Percentiles rank a stretch among this genome's conserved stretches.
Conservation (phyloP, 2,329 filamentous ascomycete species). For the Bipolaris zeicola region DNA sequence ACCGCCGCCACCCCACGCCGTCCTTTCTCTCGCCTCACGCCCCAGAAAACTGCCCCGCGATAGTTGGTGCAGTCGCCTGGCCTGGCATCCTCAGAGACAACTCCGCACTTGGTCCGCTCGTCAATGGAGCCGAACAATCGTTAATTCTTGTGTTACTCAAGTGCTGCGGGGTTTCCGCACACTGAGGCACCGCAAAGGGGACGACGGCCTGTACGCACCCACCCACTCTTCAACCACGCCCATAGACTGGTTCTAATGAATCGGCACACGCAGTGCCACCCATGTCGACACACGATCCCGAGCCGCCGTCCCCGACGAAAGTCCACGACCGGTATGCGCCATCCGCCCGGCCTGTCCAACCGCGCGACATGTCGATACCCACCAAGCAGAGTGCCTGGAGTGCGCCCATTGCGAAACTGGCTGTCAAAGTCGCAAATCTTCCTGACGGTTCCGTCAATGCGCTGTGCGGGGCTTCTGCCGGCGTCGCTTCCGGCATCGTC, state of each 20-base stretch:
- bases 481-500: constrained; percentile 90
- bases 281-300: constrained; percentile 46
- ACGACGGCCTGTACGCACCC: constrained; percentile 46
- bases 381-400: constrained; percentile 23
- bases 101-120: constrained; percentile 21
- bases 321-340: constrained; percentile 44
- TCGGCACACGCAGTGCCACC: constrained; percentile 35
- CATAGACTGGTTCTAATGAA: constrained; percentile 25
- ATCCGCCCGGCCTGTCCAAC: constrained; percentile 18
- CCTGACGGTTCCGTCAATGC: constrained; percentile 72
- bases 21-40: neutral
- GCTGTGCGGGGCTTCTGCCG: constrained; percentile 83
- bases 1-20: neutral
- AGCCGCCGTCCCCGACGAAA: constrained; percentile 45
- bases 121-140: constrained; percentile 52
- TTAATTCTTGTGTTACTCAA: constrained; percentile 49
- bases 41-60: constrained; percentile 5
- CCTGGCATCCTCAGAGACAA: neutral
- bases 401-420: constrained; percentile 42
- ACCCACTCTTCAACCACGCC: neutral
- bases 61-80: neutral
- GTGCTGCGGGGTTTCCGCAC: constrained; percentile 53
- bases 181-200: constrained; percentile 48
- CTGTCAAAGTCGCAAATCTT: constrained; percentile 52
- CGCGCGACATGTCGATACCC: constrained; percentile 28